Conservation (phyloP, 345 rosid species). For the thale cress (Arabidopsis thaliana) region DNA sequence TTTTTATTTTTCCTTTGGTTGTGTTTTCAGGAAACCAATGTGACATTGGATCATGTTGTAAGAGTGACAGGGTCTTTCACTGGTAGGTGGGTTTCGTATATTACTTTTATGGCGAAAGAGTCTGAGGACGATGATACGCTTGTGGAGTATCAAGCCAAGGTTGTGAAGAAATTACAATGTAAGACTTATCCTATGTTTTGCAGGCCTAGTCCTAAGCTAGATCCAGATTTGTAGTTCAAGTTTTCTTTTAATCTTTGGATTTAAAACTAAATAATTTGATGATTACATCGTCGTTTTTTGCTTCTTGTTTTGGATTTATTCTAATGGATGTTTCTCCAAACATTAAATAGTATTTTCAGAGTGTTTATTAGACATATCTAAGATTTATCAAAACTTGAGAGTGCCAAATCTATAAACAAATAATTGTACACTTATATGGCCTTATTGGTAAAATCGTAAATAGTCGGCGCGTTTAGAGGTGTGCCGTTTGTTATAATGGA, state of each 20-base stretch:
- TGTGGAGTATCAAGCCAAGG: conserved; percentile 7
- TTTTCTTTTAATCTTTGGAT: neutral
- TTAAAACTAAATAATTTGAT: too few species aligned
- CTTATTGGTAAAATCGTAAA: too few species aligned
- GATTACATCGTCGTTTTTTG: too few species aligned
- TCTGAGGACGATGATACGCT: neutral
- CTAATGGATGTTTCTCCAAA: too few species aligned
- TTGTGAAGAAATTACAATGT: neutral
- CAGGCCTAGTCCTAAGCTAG: neutral
- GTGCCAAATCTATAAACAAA: too few species aligned
- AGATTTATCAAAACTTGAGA: too few species aligned
- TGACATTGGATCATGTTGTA: neutral
- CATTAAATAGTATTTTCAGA: too few species aligned
- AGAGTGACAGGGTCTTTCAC: neutral
- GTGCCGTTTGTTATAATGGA: too few species aligned
- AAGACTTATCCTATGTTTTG: conserved; percentile 1
- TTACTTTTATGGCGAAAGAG: neutral
- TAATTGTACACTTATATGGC: too few species aligned
- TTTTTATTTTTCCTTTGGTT: neutral
- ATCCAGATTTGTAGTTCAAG: neutral
- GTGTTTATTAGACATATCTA: too few species aligned
- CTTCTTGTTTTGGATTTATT: too few species aligned
- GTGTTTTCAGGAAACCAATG: neutral
- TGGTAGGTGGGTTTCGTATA: neutral
- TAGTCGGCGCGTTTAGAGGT: too few species aligned